Base-by-base conservation (phyloP, 805 yeast genomes). In the Ogataea trehaloabstinens region DNA sequence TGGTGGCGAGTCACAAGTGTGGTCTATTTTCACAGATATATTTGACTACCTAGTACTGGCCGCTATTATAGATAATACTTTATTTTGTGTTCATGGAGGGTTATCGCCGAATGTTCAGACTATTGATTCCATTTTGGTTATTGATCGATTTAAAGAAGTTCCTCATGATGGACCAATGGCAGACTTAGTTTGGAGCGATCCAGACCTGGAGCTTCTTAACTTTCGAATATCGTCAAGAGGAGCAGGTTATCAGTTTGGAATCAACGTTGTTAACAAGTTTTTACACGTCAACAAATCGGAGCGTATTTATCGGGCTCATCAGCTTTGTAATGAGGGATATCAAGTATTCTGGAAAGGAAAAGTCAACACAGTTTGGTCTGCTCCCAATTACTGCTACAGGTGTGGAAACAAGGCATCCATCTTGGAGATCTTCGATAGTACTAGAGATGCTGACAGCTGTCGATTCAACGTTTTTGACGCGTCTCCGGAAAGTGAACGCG, bases 131-230 rank as follows among this genome's bases (percentile, higher is more conserved):
- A 87, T 93, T 36, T 73, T 85, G 46, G 80, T 93, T 12, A 82
- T 95, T 6, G 99, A 93, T 62, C 62, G 99, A 42, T 91, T 89
- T 58, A 78, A 82, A 48, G 99, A 93, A 60, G 88, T 95, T 10
- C 99, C 99, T 0, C 99, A 95, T 52, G 99, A 93, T 60, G 99
- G 99, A 0, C 95, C 97, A 12, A 93, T 93, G 97, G 99, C 99
- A 1, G 99, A 93, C 61, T 68, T 93, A 35, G 98, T 93, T 15
- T 93, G 99, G 99, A 82, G 93, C 17, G 99, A 93, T 57, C 99
- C 99, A 0, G 98, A 95, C 61, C 84, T 85, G 22, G 86, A 84
- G 40, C 69, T 70, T 40, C 52, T 67, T 51, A 95, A 89, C 54
- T 93, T 93, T 61, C 82, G 90, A 48, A 74, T 93, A 16, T 80